Evolutionary conservation across 2,329 filamentous ascomycete genomes (phyloP).

Genomic region (Aspergillus sp.): DNA sequence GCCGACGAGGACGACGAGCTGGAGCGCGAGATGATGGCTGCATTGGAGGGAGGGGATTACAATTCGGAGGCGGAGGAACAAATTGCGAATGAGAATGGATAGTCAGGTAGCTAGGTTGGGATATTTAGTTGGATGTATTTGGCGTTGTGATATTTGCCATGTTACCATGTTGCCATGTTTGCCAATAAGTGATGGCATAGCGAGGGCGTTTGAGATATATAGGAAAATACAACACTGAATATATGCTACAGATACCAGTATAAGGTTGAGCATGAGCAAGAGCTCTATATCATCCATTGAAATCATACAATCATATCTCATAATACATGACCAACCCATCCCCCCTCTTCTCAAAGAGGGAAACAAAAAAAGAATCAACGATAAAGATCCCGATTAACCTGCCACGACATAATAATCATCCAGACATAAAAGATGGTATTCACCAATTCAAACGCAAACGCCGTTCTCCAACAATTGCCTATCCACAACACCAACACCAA

Average conservation of each 20-base stretch:
- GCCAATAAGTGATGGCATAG: slow-evolving; percentile 29
- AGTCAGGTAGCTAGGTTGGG: neutral
- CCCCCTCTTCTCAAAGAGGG: neutral
- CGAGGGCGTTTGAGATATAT: slow-evolving; percentile 26
- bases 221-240: neutral
- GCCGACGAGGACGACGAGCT: slow-evolving; percentile 51
- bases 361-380: slow-evolving; percentile 12
- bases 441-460: slow-evolving; percentile 65
- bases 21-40: slow-evolving; percentile 60
- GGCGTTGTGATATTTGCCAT: neutral
- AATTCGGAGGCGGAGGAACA: slow-evolving; percentile 40
- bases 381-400: slow-evolving; percentile 48
- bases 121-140: slow-evolving; percentile 4
- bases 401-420: slow-evolving; percentile 65
- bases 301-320: slow-evolving; percentile 1
- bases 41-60: slow-evolving; percentile 52
- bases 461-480: slow-evolving; percentile 64
- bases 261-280: neutral
- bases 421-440: slow-evolving; percentile 65
- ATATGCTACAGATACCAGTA: neutral
- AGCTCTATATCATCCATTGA: neutral
- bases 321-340: neutral
- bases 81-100: slow-evolving; percentile 33
- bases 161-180: neutral
- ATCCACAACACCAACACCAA: neutral